Evolutionary conservation across 495 filamentous ascomycete species (phyloP).

Genomic region (Evernia prunastri): DNA sequence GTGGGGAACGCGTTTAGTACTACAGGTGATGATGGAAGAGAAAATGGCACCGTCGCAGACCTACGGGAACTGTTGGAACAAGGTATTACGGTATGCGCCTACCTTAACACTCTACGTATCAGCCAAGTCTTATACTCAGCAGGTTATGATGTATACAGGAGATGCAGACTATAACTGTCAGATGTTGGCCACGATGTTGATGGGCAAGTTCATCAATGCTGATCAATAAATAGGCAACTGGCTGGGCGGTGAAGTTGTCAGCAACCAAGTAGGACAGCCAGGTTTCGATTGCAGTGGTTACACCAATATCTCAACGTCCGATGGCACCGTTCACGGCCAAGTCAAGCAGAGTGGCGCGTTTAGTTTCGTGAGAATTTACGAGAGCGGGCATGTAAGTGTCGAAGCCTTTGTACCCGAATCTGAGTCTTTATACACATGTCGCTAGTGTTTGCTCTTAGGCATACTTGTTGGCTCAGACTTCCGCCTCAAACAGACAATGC

Average conservation of each 20-base stretch:
- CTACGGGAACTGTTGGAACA: constrained; percentile 47
- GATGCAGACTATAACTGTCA: constrained; percentile 54
- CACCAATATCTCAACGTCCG: constrained; percentile 40
- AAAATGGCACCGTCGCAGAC: constrained; percentile 44
- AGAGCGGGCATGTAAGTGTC: constrained; percentile 44
- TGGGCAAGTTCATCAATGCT: background rate
- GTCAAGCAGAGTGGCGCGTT: constrained; percentile 56
- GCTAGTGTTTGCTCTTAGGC: background rate
- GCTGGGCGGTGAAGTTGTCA: constrained; percentile 29
- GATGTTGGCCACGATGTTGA: background rate
- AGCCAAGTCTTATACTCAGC: background rate
- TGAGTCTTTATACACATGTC: background rate
- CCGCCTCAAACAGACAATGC: background rate
- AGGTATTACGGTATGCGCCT: constrained; percentile 47
- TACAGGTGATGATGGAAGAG: constrained; percentile 43
- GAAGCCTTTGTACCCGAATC: background rate
- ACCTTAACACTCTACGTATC: background rate
- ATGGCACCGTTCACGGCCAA: constrained; percentile 42
- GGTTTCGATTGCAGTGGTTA: constrained; percentile 48
- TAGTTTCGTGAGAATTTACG: constrained; percentile 53
- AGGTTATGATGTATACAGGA: constrained; percentile 59
- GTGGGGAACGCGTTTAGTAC: constrained; percentile 49
- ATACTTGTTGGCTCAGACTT: background rate
- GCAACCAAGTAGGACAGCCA: constrained; percentile 32
- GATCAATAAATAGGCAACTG: constrained; percentile 11